A percentile compares a stretch with the other conserved stretches of the same genome.
phyloP scores from a whole-genome alignment of 1,284 basidiomycete genomes.

The Ustilago esculenta region DNA sequence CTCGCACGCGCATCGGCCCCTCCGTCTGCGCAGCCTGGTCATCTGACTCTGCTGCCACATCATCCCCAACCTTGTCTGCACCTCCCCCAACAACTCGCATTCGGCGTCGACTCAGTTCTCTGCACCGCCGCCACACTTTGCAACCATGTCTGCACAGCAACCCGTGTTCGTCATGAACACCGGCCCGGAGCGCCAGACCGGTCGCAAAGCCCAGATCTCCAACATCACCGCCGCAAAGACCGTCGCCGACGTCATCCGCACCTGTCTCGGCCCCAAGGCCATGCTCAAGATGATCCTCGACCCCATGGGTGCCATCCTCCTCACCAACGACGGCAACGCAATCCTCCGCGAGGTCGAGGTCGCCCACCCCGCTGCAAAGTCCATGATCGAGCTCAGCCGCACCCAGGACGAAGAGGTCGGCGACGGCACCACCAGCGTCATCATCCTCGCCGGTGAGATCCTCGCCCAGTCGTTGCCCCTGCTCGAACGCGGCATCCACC shows the following conservation, averaged over 20 bases:
- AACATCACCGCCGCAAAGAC: conserved; percentile 99
- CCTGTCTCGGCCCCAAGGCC: conserved; percentile 94
- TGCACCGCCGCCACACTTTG: not conserved
- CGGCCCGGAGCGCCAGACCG: conserved; percentile 89
- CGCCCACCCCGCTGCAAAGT: conserved; percentile 96
- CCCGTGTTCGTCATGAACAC: conserved; percentile 72
- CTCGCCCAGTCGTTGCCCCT: conserved; percentile 92
- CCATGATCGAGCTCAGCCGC: conserved; percentile 97
- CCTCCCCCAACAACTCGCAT: too few relatives aligned
- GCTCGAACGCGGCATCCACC: conserved; percentile 95
- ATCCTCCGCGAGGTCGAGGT: conserved; percentile 98
- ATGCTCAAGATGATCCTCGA: conserved; percentile 99
- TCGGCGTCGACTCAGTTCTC: too few relatives aligned
- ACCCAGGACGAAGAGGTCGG: conserved; percentile 99
- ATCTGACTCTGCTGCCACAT: too few relatives aligned
- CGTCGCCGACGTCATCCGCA: conserved; percentile 97
- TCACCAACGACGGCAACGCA: conserved; percentile 97
- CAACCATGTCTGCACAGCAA: conserved; percentile 64
- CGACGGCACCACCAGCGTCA: conserved; percentile 96
- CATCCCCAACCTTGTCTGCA: too few relatives aligned
- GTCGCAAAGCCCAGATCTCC: conserved; percentile 93
- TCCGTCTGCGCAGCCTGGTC: conserved; percentile 4
- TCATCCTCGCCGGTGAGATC: conserved; percentile 98
- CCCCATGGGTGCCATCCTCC: conserved; percentile 65
- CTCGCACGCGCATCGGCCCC: too few relatives aligned